Conservation (phyloP, 495 filamentous ascomycete species). For the Tuber aestivum region DNA sequence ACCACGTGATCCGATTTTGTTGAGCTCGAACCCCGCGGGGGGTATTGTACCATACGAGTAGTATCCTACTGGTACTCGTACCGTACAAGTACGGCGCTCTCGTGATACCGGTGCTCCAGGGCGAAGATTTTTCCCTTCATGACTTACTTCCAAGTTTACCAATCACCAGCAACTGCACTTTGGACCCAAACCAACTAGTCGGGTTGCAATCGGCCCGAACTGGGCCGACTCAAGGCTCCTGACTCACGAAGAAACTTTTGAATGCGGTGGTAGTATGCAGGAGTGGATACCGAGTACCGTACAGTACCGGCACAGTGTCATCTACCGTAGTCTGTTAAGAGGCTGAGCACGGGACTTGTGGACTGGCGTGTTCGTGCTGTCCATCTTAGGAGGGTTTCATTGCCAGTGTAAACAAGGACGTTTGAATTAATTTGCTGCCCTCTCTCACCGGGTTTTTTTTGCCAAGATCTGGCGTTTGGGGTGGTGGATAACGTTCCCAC, state of each 20-base stretch:
- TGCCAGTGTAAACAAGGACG: too few relatives aligned
- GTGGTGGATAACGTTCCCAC: neutral
- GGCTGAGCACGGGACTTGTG: too few relatives aligned
- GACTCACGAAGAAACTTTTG: neutral
- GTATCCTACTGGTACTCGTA: too few relatives aligned
- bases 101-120: too few relatives aligned
- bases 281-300: too few relatives aligned
- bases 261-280: neutral
- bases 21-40: neutral
- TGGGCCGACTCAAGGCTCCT: neutral
- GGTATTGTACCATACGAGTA: neutral
- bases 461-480: neutral
- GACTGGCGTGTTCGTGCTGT: too few relatives aligned
- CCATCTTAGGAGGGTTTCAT: too few relatives aligned
- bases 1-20: neutral
- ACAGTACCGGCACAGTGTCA: too few relatives aligned
- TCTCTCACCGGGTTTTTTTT: neutral
- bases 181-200: neutral
- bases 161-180: neutral
- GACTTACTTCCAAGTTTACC: neutral
- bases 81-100: neutral
- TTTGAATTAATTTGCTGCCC: neutral
- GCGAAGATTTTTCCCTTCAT: neutral
- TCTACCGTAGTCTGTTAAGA: too few relatives aligned
- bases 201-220: neutral